phyloP scores from a whole-genome alignment of 2,329 filamentous ascomycete genomes.

The Colletotrichum sp. region DNA sequence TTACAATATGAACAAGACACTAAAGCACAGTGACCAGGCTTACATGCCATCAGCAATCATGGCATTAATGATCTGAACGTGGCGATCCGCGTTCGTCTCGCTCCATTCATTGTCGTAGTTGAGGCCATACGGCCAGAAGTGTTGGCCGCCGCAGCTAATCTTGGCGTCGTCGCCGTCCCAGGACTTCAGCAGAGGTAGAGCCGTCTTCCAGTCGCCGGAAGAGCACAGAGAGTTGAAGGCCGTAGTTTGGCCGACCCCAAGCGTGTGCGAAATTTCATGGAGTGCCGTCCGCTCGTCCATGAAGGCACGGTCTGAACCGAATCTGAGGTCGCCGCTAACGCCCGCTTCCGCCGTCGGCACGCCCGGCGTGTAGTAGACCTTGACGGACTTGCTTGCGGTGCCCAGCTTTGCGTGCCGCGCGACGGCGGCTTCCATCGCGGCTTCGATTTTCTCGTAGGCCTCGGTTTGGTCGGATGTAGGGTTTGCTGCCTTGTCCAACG shows the following conservation, averaged over 20 bases:
- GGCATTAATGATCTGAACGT: slow-evolving; percentile 47
- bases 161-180: slow-evolving; percentile 43
- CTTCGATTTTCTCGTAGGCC: slow-evolving; percentile 48
- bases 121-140: slow-evolving; percentile 47
- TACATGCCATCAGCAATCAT: slow-evolving; percentile 46
- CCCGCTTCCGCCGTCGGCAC: slow-evolving; percentile 51
- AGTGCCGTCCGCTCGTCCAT: slow-evolving; percentile 55
- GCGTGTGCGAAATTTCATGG: slow-evolving; percentile 53
- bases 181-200: slow-evolving; percentile 39
- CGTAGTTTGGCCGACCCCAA: slow-evolving; percentile 50
- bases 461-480: slow-evolving; percentile 46
- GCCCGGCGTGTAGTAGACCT: slow-evolving; percentile 45
- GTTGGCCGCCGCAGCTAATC: slow-evolving; percentile 44
- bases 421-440: slow-evolving; percentile 44
- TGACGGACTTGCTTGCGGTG: slow-evolving; percentile 40
- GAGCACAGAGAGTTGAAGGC: slow-evolving; percentile 44
- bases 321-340: slow-evolving; percentile 52
- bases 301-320: slow-evolving; percentile 48
- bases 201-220: slow-evolving; percentile 45
- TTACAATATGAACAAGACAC: neutral
- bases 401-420: slow-evolving; percentile 42
- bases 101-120: slow-evolving; percentile 51
- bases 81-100: slow-evolving; percentile 47
- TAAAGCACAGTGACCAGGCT: neutral
- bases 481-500: slow-evolving; percentile 39